Conservation (phyloP, 2,329 filamentous ascomycete species). For the Pseudocercospora cruenta region DNA sequence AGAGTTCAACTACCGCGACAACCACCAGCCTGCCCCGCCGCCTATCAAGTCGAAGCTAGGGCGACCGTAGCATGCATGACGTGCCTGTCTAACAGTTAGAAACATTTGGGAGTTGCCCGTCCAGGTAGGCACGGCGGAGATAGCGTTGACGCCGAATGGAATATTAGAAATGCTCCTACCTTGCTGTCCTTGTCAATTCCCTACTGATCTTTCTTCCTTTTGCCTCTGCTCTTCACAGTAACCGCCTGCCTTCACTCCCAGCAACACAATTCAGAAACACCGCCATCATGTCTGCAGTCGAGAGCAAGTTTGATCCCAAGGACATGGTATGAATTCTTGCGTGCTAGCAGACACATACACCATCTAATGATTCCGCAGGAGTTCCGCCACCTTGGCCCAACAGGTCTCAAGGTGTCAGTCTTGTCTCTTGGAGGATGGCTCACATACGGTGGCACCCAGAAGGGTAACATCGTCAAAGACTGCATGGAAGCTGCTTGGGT, state of each 20-base stretch:
- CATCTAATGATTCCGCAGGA: slow-evolving; percentile 22
- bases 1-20: slow-evolving; percentile 3
- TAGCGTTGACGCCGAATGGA: slow-evolving; percentile 2
- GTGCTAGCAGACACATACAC: neutral
- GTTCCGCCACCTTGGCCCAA: slow-evolving; percentile 50
- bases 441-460: slow-evolving; percentile 55
- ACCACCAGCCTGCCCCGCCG: neutral
- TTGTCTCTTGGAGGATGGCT: slow-evolving; percentile 53
- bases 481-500: slow-evolving; percentile 52
- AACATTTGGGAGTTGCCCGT: neutral
- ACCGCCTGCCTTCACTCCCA: neutral
- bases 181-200: neutral
- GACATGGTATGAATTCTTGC: slow-evolving; percentile 43
- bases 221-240: neutral
- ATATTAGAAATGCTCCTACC: slow-evolving; percentile 11
- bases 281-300: slow-evolving; percentile 40
- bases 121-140: neutral
- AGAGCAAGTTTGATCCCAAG: slow-evolving; percentile 55
- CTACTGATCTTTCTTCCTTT: neutral
- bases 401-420: slow-evolving; percentile 56
- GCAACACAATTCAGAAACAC: slow-evolving; percentile 2
- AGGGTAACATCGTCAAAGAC: slow-evolving; percentile 55
- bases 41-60: neutral
- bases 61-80: neutral
- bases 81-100: neutral